Evolutionary conservation across 1,284 basidiomycete genomes (phyloP), one percentile per base, ranked within the genome.

Genomic region (Ustilago nuda): DNA sequence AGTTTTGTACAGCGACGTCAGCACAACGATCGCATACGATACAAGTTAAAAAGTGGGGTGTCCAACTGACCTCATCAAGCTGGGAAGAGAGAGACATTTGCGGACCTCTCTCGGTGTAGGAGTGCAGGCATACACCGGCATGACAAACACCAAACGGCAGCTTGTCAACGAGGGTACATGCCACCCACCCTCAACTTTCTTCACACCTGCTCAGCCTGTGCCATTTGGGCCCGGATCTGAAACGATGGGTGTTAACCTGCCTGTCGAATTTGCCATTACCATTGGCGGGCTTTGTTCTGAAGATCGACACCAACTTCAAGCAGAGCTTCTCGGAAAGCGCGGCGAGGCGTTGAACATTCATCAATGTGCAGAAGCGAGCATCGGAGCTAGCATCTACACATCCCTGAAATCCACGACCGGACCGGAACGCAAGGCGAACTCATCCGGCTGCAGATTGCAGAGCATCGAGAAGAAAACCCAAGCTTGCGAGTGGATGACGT

Each of bases 121-220:
- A 30, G 6, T 13, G 23, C 5, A 32, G 48, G 51, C 51, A 33
- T n/a, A 53, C 15, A 36, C 51, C 51, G 51, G 51, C 15, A 37
- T 53, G 51, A 53, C 41, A 41, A 27, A 15, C 30, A 13, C 30
- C n/a, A 23, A 27, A 23, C 48, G 48, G 48, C 12, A 19, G 27
- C 27, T 50, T 32, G 48, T 50, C 59, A 67, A 67, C 65, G 55
- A 67, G 65, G 65, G 65, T 36, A 33, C 56, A 36, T 35, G 13
- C 32, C 37, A 17, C 11, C n/a, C 36, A 39, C 65, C 65, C 55
- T 53, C 45, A 43, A 56, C 53, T 35, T 50, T 32, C 3, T 50
- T 50, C 12, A 12, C 15, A 30, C 17, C n/a, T 17, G 48, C 27
- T 50, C 48, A 48, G 27, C 23, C 17, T 13, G 45, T 23, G 9